phyloP scores from a whole-genome alignment of 305 asterid genomes.

The Fraxinus nigra region DNA sequence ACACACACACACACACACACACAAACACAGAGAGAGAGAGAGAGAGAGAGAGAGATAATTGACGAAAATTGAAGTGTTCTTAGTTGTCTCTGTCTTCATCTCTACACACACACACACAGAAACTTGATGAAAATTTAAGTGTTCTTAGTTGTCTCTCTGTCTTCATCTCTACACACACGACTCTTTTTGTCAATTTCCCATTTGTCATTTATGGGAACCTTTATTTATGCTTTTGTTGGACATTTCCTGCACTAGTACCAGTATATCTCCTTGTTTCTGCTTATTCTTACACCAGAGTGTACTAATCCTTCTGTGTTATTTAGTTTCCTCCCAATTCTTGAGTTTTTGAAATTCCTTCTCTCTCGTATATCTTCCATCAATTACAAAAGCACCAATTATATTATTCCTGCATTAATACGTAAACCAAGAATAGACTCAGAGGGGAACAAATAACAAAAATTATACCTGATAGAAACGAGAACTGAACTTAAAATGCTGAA shows the following conservation, averaged over 20 bases:
- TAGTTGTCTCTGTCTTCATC: not conserved
- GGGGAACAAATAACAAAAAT: not conserved
- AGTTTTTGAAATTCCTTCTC: not conserved
- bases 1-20: not conserved
- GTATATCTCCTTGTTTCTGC: not conserved
- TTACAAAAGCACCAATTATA: not conserved
- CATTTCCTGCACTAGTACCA: constrained; percentile 8
- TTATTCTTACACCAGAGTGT: constrained; percentile 7
- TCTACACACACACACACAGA: not conserved
- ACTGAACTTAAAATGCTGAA: not conserved
- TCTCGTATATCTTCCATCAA: not conserved
- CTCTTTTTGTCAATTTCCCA: not conserved
- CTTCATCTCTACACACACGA: not conserved
- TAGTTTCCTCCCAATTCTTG: not conserved
- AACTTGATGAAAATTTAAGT: constrained; percentile 14
- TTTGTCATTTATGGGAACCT: constrained; percentile 2
- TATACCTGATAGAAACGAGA: not conserved
- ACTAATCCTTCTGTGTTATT: not conserved
- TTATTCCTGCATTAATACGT: not conserved
- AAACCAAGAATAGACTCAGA: not conserved
- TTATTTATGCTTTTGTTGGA: not conserved
- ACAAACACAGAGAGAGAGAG: no score
- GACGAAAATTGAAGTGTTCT: constrained; percentile 3
- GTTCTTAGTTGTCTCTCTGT: not conserved
- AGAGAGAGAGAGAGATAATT: not conserved